Base-by-base conservation (phyloP, 2,329 filamentous ascomycete species). In the Endoconidiophora laricicola region DNA sequence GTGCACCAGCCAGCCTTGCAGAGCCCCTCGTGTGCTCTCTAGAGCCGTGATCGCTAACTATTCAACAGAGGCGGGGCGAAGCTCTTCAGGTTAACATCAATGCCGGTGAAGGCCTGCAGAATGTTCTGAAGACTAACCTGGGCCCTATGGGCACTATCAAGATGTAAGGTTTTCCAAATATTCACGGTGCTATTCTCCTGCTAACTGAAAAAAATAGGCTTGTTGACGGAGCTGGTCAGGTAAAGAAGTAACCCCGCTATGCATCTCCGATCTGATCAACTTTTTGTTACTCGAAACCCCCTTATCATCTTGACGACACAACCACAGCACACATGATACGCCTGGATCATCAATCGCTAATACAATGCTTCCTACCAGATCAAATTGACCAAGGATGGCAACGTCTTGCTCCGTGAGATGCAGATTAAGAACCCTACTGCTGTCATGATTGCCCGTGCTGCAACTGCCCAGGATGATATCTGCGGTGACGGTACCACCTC, bases 391-490 rank as follows among this genome's bases (percentile, higher is more conserved):
- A 98, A 98, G 68, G 91, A 98, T 69, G 91, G 91, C 63, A 95
- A 94, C 61, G 90, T 96, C 54, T 72, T 82, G 23, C 67, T 82
- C 56, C 71, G 79, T 60, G 79, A 83, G 65, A 82, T 82, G 78
- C 88, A 96, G 79, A 96, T 96, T 64, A 90, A 95, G 70, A 96
- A 96, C 67, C 91, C 91, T 24, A 98, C 91, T 36, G 91, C 91
- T 57, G 91, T 91, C 55, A 82, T 82, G 78, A 82, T 82, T 64
- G 78, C 78, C 52, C 70, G 78, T 63, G 87, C 90, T 60, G 91
- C 91, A 52, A 98, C 91, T 37, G 91, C 91, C 57, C 90, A 98
- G 66, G 91, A 98, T 66, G 91, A 98, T 61, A 98, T 98, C 59
- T 94, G 86, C 59, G 91, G 91, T 61, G 91, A 98, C 66, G 91